Conservation (phyloP, 2,329 filamentous ascomycete genomes). For the Lachnellula suecica region DNA sequence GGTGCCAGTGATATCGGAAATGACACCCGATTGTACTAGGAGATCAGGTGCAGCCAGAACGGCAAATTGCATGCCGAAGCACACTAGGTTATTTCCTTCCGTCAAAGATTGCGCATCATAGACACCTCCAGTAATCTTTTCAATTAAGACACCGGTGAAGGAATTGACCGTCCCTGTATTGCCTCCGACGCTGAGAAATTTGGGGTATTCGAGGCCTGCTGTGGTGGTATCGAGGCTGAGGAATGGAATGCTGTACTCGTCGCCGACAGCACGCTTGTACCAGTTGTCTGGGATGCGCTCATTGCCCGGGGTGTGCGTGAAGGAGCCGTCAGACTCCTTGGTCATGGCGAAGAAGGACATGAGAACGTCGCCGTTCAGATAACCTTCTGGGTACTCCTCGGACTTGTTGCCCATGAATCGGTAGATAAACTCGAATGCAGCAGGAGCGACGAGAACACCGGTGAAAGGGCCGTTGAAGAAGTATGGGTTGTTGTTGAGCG, state of each 20-base stretch:
- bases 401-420: conserved; percentile 28
- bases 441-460: conserved; percentile 20
- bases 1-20: not conserved
- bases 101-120: conserved; percentile 41
- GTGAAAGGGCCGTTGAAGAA: conserved; percentile 48
- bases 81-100: conserved; percentile 47
- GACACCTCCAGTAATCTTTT: conserved; percentile 38
- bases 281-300: conserved; percentile 27
- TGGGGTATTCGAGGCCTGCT: conserved; percentile 32
- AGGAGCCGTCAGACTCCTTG: conserved; percentile 19
- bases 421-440: conserved; percentile 25
- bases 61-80: conserved; percentile 40
- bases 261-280: conserved; percentile 27
- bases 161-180: conserved; percentile 51
- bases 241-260: conserved; percentile 40
- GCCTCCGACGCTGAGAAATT: conserved; percentile 41
- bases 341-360: conserved; percentile 32
- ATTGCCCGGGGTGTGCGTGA: conserved; percentile 8
- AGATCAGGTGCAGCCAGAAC: conserved; percentile 4
- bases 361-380: conserved; percentile 36
- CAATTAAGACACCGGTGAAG: conserved; percentile 46
- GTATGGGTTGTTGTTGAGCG: conserved; percentile 48
- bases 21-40: not conserved
- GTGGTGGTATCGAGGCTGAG: conserved; percentile 39
- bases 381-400: conserved; percentile 30